Percentiles rank a stretch among this genome's conserved stretches.
Evolutionary conservation across 1,284 basidiomycete species (phyloP).

Genomic region (Gymnopus androsaceus): DNA sequence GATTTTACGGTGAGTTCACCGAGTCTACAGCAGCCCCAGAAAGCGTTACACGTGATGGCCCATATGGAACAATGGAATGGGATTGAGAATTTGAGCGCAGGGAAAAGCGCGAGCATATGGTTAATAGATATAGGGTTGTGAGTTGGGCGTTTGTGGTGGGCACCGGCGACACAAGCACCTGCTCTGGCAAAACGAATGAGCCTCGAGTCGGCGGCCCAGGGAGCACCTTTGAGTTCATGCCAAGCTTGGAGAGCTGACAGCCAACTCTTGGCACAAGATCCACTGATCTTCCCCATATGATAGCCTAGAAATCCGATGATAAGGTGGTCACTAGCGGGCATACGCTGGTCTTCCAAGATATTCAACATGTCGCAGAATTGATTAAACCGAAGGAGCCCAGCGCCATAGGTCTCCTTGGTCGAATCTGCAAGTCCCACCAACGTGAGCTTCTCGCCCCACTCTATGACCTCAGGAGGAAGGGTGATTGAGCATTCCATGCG

Average conservation of each 20-base stretch:
- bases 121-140: constrained; percentile 33
- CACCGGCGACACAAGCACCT: constrained; percentile 20
- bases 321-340: too few species aligned
- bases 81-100: constrained; percentile 26
- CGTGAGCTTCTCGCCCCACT: too few species aligned
- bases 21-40: too few species aligned
- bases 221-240: constrained; percentile 33
- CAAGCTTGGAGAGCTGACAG: constrained; percentile 31
- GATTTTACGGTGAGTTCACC: too few species aligned
- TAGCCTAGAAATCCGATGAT: too few species aligned
- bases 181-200: constrained; percentile 17
- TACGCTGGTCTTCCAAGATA: constrained; percentile 20
- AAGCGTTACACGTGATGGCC: constrained; percentile 24
- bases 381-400: constrained; percentile 25
- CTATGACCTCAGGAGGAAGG: too few species aligned
- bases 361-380: constrained; percentile 26
- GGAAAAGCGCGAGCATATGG: constrained; percentile 22
- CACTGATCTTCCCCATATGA: too few species aligned
- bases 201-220: constrained; percentile 29
- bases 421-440: neutral
- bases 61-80: constrained; percentile 28
- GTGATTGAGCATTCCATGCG: too few species aligned
- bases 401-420: constrained; percentile 20
- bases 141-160: constrained; percentile 24
- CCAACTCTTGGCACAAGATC: constrained; percentile 20